Conservation (phyloP, 2,329 filamentous ascomycete species). For the Aspergillus luchuensis region DNA sequence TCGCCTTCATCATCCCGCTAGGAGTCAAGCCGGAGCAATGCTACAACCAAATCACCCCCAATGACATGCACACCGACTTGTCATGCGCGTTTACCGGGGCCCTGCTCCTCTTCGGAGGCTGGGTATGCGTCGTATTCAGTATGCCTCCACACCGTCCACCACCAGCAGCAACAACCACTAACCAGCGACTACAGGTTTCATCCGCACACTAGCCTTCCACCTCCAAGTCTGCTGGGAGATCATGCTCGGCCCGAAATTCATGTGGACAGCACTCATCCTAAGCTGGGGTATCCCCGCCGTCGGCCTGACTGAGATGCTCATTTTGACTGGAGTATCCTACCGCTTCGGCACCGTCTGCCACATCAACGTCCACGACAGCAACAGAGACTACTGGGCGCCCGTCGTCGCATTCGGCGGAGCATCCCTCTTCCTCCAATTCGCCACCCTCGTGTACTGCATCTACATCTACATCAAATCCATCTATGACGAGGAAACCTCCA, state of each 20-base stretch:
- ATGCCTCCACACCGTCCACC: slow-evolving; percentile 26
- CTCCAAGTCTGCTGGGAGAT: slow-evolving; percentile 98
- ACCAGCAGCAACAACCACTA: background rate
- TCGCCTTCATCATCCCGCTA: slow-evolving; percentile 89
- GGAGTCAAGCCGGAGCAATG: slow-evolving; percentile 78
- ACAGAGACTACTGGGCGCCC: slow-evolving; percentile 88
- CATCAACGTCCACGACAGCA: slow-evolving; percentile 84
- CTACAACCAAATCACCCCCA: slow-evolving; percentile 84
- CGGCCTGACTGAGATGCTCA: slow-evolving; percentile 73
- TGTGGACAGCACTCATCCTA: slow-evolving; percentile 75
- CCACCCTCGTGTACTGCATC: slow-evolving; percentile 87
- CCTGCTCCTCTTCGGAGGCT: slow-evolving; percentile 82
- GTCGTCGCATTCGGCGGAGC: slow-evolving; percentile 74
- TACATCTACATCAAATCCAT: slow-evolving; percentile 89
- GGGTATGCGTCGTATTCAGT: slow-evolving; percentile 82
- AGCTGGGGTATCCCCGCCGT: slow-evolving; percentile 84
- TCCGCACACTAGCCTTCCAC: slow-evolving; percentile 87
- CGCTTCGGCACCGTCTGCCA: slow-evolving; percentile 90
- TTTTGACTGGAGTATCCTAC: slow-evolving; percentile 89
- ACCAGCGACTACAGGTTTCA: slow-evolving; percentile 60
- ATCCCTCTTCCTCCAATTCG: slow-evolving; percentile 77
- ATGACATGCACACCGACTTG: slow-evolving; percentile 81
- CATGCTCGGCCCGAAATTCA: slow-evolving; percentile 83
- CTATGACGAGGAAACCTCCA: slow-evolving; percentile 68
- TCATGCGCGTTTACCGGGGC: slow-evolving; percentile 88